phyloP scores from a whole-genome alignment of 2,329 filamentous ascomycete species.

The Coleophoma eucalyptorum region DNA sequence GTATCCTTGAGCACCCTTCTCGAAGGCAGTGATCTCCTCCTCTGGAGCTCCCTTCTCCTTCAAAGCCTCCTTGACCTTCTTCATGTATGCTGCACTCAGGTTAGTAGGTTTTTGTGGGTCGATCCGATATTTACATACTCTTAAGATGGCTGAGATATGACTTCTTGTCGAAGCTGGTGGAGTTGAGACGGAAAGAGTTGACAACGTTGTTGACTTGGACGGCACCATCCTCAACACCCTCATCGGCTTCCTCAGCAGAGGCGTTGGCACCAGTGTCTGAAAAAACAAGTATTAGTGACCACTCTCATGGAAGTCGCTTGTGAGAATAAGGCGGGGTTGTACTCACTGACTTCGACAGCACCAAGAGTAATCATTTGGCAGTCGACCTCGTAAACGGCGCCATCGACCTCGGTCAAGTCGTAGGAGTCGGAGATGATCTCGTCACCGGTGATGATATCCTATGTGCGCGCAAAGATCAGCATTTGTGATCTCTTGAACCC shows the following conservation, averaged over 20 bases:
- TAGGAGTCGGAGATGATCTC: constrained; percentile 98
- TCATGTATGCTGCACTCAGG: constrained; percentile 73
- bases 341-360: constrained; percentile 64
- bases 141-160: constrained; percentile 80
- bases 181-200: constrained; percentile 84
- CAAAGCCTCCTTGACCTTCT: constrained; percentile 73
- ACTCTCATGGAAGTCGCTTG: background rate
- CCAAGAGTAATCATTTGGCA: constrained; percentile 85
- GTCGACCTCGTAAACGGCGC: constrained; percentile 83
- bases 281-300: constrained; percentile 9
- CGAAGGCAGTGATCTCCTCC: constrained; percentile 72
- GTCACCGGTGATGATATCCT: constrained; percentile 89
- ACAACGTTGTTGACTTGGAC: constrained; percentile 89
- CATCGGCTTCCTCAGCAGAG: constrained; percentile 85
- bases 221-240: constrained; percentile 65
- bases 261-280: constrained; percentile 91
- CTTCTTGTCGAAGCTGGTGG: constrained; percentile 84
- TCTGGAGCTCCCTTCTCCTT: constrained; percentile 57
- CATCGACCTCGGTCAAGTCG: constrained; percentile 76
- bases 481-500: background rate
- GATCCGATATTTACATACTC: constrained; percentile 47
- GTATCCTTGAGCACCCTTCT: constrained; percentile 68
- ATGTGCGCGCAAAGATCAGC: constrained; percentile 7
- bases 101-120: constrained; percentile 7
- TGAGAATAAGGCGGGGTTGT: constrained; percentile 3